Base-by-base conservation (phyloP, 331 rosid genomes). In the Quercus tomentella region DNA sequence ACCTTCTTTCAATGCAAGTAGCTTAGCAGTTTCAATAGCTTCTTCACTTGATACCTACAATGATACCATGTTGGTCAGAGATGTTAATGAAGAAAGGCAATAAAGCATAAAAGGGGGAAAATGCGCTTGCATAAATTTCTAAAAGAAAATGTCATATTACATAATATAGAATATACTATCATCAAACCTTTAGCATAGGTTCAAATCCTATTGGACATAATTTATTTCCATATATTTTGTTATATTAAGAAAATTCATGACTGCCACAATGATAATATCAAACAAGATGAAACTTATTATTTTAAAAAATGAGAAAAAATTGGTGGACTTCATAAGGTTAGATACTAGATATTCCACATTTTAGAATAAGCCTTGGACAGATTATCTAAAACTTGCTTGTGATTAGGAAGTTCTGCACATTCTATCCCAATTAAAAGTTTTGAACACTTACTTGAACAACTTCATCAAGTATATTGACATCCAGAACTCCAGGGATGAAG, bases 401-500 rank as follows among this genome's bases (percentile, higher is more conserved):
- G 10, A n/a, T 30, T 65, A 6, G 45, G 43, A 65, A 65, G 1
- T 35, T 18, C 43, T 35, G 7, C 45, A 17, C 14, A 65, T 30
- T 37, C 45, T 49, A 65, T 51, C 17, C 28, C 33, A 60, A 55
- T 23, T 22, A 76, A 5, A 43, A 75, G 54, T 26, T 66, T 56
- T 16, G 75, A 72, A 72, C 12, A 73, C 93, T 84, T 86, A 92
- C 97, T 86, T 92, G 98, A 80, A 94, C 68, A 80, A 90, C 93
- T 91, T 89, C 97, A 76, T 92, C 92, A 9, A 94, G 75, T 70
- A 92, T 31, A 87, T 43, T 70, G 65, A 91, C 84, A 8, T 92
- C 98, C 87, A 94, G 83, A 78, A 92, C 92, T 85, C 92, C 97
- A 75, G 97, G 97, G 80, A 94, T 87, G 87, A 94, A 91, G 76